Evolutionary conservation across 345 rosid genomes (phyloP), one percentile per base, ranked within the genome.

Genomic region (Adansonia digitata): DNA sequence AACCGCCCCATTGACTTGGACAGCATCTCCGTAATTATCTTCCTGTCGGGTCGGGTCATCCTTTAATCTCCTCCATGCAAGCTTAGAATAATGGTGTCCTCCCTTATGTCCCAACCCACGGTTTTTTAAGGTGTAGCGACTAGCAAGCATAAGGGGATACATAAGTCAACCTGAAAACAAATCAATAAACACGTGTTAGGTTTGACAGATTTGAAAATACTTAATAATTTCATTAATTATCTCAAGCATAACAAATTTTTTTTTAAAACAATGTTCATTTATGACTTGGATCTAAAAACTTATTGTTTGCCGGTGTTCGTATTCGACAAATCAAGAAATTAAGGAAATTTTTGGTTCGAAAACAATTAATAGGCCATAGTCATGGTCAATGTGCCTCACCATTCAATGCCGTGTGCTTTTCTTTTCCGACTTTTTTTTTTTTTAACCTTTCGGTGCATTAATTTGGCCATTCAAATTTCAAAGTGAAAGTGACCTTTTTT

Each of bases 91-190:
- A 7, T 0, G 26, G 29, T 5, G 60, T 55, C 60, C 3, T 22
- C 29, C 31, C 5, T 22, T 2, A 13, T 18, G n/a, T 49, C 20
- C 53, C 24, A 74, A 69, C 51, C 63, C 75, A 75, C 31, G 12
- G 46, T 26, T 39, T 14, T n/a, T 3, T 53, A 62, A 37, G 74
- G 61, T 43, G 48, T 18, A 45, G 20, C 24, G 63, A 48, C 51
- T 29, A 73, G 9, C 80, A 71, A 3, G 64, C 69, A n/a, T 83
- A 85, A 1, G 93, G 90, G 1, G 77, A 74, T 8, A 3, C 77
- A 2, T 60, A 65, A 62, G 82, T 84, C 85, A 86, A 69, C 80
- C 93, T 89, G 86, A 71, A 82, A 14, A 51, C 27, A 45, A n/a
- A 37, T 7, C 11, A 75, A 72, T 31, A 49, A 35, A 26, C 59